Conservation (phyloP, 192 early-diverging fungal genomes). For the Kickxella alabastrina region DNA sequence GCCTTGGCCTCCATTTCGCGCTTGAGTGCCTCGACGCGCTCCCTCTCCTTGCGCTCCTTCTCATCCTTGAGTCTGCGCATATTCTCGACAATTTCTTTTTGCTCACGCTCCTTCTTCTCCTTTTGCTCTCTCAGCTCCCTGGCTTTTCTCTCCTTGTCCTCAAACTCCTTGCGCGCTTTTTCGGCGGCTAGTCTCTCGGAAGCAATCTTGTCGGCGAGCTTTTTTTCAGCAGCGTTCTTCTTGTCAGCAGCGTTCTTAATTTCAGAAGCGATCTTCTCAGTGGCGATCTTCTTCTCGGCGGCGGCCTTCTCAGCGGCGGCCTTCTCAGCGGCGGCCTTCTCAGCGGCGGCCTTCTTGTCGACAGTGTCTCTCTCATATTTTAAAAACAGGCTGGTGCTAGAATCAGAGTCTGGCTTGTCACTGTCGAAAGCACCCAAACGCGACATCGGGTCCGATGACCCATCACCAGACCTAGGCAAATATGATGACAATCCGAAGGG, state of each 20-base stretch:
- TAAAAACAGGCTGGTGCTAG: no score
- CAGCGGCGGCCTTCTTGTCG: background rate
- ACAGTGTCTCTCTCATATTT: no score
- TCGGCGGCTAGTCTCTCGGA: no score
- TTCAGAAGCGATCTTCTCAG: slow-evolving; percentile 2
- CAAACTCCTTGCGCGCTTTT: background rate
- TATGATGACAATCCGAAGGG: no score
- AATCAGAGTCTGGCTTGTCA: background rate
- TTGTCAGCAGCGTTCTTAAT: background rate
- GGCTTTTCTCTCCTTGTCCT: slow-evolving; percentile 1
- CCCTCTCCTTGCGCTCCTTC: slow-evolving; percentile 17
- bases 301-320: no score
- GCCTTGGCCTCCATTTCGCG: slow-evolving; percentile 25
- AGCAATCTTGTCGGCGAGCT: background rate
- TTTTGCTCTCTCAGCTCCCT: slow-evolving; percentile 3
- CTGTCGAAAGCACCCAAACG: background rate
- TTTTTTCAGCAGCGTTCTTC: background rate
- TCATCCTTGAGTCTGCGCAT: slow-evolving; percentile 3
- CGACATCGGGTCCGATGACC: background rate
- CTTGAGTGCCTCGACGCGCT: slow-evolving; percentile 6
- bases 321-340: no score
- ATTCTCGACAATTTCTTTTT: background rate
- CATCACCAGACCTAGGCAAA: no score
- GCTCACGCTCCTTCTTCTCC: background rate
- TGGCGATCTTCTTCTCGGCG: background rate